Evolutionary conservation across 768 basidiomycete genomes (phyloP).

Genomic region (Boletus insuetus): DNA sequence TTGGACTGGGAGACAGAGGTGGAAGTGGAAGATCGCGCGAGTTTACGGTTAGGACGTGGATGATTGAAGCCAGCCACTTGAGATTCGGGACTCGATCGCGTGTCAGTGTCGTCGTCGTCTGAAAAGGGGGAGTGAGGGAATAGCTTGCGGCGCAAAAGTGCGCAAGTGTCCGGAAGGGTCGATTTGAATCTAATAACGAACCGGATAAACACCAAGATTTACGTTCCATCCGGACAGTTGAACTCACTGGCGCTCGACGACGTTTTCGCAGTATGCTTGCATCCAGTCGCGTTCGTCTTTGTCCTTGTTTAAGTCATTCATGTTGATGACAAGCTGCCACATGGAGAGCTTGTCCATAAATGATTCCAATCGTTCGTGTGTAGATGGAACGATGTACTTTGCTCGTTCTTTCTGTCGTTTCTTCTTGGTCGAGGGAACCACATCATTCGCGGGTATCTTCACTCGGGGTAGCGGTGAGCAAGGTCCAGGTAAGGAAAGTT

Average conservation of each 20-base stretch:
- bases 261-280: constrained; percentile 64
- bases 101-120: constrained; percentile 32
- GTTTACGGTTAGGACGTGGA: constrained; percentile 12
- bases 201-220: background rate
- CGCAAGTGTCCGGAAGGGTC: constrained; percentile 49
- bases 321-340: constrained; percentile 59
- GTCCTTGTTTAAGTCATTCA: constrained; percentile 35
- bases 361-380: constrained; percentile 58
- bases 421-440: constrained; percentile 31
- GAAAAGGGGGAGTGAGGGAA: constrained; percentile 65
- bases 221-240: background rate
- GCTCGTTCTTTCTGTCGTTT: constrained; percentile 23
- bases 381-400: constrained; percentile 23
- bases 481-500: constrained; percentile 58
- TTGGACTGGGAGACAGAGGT: constrained; percentile 9
- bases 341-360: constrained; percentile 79
- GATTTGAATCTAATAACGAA: constrained; percentile 48
- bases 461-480: constrained; percentile 30
- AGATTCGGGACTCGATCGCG: constrained; percentile 11
- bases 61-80: background rate
- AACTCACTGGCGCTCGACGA: constrained; percentile 63
- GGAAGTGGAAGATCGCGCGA: constrained; percentile 10
- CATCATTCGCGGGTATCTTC: constrained; percentile 23
- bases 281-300: constrained; percentile 62
- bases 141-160: constrained; percentile 61